Evolutionary conservation across 208 protist genomes (phyloP), one percentile per base, ranked within the genome.

Genomic region (Porcisia hertigi): DNA sequence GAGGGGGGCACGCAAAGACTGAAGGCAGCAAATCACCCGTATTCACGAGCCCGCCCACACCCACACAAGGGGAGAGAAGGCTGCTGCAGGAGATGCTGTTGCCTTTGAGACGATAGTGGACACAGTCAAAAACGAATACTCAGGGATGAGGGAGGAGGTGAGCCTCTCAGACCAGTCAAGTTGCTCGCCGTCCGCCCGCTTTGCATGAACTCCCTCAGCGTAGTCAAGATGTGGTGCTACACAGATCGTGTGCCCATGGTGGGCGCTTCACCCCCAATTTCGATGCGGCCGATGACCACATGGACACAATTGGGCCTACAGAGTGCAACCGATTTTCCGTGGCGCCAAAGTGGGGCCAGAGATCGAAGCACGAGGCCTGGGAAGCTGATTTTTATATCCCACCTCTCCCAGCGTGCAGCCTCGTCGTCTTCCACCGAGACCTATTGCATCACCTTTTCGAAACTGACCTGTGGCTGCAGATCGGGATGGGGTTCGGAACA

Each of bases 271-370:
- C 18, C 2, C 14, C 47, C 41, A 23, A 30, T 30, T 30, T 41
- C 49, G 25, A 8, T 4, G 36, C 66, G 11, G 41, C 14, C 9
- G 80, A 63, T 6, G 53, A 16, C 53, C 80, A 70, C 41, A 77
- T 74, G 3, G 70, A 69, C 23, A 36, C 23, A 71, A 78, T 75
- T 20, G n/a, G n/a, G n/a, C 30, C 30, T 5, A 52, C 8, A 52
- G 47, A 52, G 8, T 52, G 47, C 5, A 5, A 52, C 47, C 11
- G 47, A 52, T 12, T 52, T 52, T 52, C 76, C 20, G 81, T 73
- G 14, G 75, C 72, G 67, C 11, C 47, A 12, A 14, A 52, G 47
- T 52, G 47, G 11, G 30, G 47, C 47, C 47, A 5, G 47, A 52
- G 11, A 52, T 52, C 47, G 47, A 52, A 52, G 11, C 47, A 52